Conservation (phyloP, 1,284 basidiomycete genomes). For the Pholiota adiposa region DNA sequence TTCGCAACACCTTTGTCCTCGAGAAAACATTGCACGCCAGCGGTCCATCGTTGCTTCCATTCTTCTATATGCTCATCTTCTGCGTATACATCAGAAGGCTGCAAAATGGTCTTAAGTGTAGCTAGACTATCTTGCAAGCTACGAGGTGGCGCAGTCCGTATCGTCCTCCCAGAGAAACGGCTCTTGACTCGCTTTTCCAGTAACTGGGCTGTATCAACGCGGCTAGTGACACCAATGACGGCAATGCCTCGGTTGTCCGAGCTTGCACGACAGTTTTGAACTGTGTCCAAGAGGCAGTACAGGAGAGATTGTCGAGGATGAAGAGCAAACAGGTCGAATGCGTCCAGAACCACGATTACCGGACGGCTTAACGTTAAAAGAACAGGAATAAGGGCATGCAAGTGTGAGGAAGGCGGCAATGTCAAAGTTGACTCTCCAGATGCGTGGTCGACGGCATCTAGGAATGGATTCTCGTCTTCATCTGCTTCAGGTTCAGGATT, state of each 20-base stretch:
- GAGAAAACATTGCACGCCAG: slow-evolving; percentile 61
- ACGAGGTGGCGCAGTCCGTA: slow-evolving; percentile 71
- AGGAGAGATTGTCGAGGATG: slow-evolving; percentile 88
- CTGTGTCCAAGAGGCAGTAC: slow-evolving; percentile 89
- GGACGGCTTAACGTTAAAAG: slow-evolving; percentile 80
- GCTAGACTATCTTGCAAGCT: slow-evolving; percentile 56
- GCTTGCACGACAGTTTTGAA: slow-evolving; percentile 66
- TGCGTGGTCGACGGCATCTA: slow-evolving; percentile 26
- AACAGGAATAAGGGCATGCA: slow-evolving; percentile 79
- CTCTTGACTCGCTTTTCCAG: slow-evolving; percentile 96
- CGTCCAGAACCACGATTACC: slow-evolving; percentile 84
- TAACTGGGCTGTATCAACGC: slow-evolving; percentile 86
- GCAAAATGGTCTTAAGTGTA: slow-evolving; percentile 50
- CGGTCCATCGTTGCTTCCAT: slow-evolving; percentile 63
- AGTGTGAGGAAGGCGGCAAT: slow-evolving; percentile 73
- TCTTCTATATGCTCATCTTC: slow-evolving; percentile 37
- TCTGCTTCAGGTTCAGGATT: slow-evolving; percentile 30
- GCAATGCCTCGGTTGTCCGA: slow-evolving; percentile 70
- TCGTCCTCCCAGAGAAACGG: slow-evolving; percentile 89
- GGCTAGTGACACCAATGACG: slow-evolving; percentile 82
- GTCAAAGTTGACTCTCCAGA: slow-evolving; percentile 31
- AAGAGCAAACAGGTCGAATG: slow-evolving; percentile 89
- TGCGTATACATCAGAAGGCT: slow-evolving; percentile 27
- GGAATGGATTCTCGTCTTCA: slow-evolving; percentile 44
- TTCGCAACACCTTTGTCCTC: slow-evolving; percentile 47